phyloP scores from a whole-genome alignment of 2,329 filamentous ascomycete genomes.

The Davidsoniella australis region DNA sequence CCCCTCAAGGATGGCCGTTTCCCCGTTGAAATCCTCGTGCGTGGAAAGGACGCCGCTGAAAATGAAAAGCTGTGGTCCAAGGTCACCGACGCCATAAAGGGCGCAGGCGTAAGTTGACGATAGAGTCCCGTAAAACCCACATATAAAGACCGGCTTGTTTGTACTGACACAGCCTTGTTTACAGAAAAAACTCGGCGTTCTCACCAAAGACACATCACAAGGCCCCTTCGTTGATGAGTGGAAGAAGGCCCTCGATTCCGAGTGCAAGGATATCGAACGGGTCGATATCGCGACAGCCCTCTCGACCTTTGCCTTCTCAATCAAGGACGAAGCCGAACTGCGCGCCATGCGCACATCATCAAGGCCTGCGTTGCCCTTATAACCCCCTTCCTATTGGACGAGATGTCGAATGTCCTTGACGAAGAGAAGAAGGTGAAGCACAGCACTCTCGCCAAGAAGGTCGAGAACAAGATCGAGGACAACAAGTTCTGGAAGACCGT shows the following conservation, averaged over 20 bases:
- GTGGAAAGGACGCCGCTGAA: slow-evolving; percentile 78
- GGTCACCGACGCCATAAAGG: slow-evolving; percentile 73
- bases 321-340: slow-evolving; percentile 90
- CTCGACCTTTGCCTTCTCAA: slow-evolving; percentile 66
- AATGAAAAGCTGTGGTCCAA: slow-evolving; percentile 83
- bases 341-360: slow-evolving; percentile 82
- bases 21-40: slow-evolving; percentile 77
- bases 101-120: slow-evolving; percentile 51
- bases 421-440: slow-evolving; percentile 96
- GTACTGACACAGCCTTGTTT: neutral
- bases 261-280: slow-evolving; percentile 73
- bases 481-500: slow-evolving; percentile 79
- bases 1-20: slow-evolving; percentile 83
- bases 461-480: slow-evolving; percentile 84
- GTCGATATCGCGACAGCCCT: slow-evolving; percentile 72
- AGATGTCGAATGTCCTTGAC: slow-evolving; percentile 92
- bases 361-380: slow-evolving; percentile 88
- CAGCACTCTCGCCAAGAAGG: slow-evolving; percentile 66
- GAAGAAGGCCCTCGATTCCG: slow-evolving; percentile 65
- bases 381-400: slow-evolving; percentile 92
- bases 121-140: slow-evolving; percentile 2
- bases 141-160: neutral
- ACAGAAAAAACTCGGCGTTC: slow-evolving; percentile 75
- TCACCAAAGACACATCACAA: slow-evolving; percentile 67
- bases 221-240: slow-evolving; percentile 93